Conservation (phyloP, 2,329 filamentous ascomycete species). For the Cytospora schulzeri region DNA sequence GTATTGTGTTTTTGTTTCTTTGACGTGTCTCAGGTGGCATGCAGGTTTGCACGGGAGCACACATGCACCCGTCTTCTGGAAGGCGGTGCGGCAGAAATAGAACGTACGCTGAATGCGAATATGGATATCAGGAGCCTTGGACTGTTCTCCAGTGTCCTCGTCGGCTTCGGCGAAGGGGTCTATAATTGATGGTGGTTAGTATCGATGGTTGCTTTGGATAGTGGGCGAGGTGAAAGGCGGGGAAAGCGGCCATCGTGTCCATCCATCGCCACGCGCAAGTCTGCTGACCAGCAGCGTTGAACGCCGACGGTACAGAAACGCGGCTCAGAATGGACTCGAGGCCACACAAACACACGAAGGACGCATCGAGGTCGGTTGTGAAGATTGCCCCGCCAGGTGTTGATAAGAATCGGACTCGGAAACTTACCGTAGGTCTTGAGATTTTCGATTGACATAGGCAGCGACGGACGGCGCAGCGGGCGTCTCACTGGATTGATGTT, state of each 20-base stretch:
- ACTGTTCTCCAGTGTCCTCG: conserved; percentile 95
- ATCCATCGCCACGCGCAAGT: not conserved
- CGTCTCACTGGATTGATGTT: conserved; percentile 47
- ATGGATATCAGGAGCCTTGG: conserved; percentile 96
- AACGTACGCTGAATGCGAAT: conserved; percentile 97
- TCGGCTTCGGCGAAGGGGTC: conserved; percentile 99
- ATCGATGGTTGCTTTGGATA: conserved; percentile 35
- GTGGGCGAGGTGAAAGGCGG: not conserved
- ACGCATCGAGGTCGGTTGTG: not conserved
- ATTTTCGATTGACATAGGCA: conserved; percentile 96
- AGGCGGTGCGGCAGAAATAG: conserved; percentile 3
- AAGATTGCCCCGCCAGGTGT: not conserved
- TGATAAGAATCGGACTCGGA: not conserved
- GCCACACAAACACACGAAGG: not conserved
- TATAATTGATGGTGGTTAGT: conserved; percentile 41
- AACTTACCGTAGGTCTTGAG: conserved; percentile 60
- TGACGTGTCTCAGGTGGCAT: not conserved
- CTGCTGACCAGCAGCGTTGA: not conserved
- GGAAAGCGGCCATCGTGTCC: conserved; percentile 11
- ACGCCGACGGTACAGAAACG: not conserved
- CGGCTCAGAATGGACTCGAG: not conserved
- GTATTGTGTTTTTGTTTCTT: not conserved
- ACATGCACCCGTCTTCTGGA: not conserved
- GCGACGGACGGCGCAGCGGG: conserved; percentile 54
- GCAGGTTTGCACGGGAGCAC: conserved; percentile 16